Evolutionary conservation across 192 early-diverging fungal species (phyloP), one percentile per base, ranked within the genome.

Genomic region (Linnemannia elongata): DNA sequence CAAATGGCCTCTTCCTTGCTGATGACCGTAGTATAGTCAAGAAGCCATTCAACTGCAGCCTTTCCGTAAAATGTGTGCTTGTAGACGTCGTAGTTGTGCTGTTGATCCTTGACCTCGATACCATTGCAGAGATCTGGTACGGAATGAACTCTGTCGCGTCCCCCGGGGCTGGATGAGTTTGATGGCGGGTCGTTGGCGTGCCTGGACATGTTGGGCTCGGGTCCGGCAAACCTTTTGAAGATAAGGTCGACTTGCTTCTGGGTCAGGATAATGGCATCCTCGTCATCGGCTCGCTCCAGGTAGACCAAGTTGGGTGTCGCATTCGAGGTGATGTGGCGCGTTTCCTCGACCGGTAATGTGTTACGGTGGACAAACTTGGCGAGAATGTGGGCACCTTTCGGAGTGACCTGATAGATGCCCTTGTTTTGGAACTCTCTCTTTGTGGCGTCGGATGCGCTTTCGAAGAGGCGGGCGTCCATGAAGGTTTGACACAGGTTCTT

Each of bases 401-500:
- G 78, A 0, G 91, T 93, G 24, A 91, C 73, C 20, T 78, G 75
- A 54, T 86, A 92, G 6, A 93, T 77, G 33, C 82, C 82, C 47
- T 88, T 90, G 49, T 89, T 89, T 47, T 90, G 90, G 47, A 93
- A 89, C 20, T 76, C 75, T 39, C 90, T 82, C 72, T 82, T 91
- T 27, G 52, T 70, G 13, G 90, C 81, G 55, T 93, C 92, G 0
- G 81, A 45, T 6, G 88, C 83, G 30, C 87, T 88, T 57, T 89
- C 90, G 55, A 91, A 84, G 18, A 92, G 77, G 20, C 89, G 85
- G 12, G 92, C 90, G 27, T 91, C 89, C 78, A 93, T 82, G 47
- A 93, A 92, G n/a, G 90, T 87, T 63, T 91, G 88, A 60, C 89
- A 90, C 0, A 93, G 73, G 55, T 82, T 90, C 69, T 90, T 92